phyloP scores from a whole-genome alignment of 176 grass and related monocot genomes.

The Urochloa ruziziensis region DNA sequence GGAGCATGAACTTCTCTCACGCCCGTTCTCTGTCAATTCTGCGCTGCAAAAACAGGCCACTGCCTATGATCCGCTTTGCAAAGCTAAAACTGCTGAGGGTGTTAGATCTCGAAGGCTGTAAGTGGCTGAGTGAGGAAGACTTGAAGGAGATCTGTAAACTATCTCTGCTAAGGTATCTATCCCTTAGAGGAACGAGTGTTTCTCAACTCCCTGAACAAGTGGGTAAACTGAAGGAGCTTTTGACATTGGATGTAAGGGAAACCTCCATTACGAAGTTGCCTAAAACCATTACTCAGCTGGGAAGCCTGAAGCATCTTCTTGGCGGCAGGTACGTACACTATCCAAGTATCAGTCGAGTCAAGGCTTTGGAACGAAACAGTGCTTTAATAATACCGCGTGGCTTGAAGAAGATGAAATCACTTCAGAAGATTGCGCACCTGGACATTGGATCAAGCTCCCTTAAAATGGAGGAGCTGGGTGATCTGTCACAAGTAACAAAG shows the following conservation, averaged over 20 bases:
- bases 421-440: not conserved
- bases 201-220: not conserved
- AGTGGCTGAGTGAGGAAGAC: not conserved
- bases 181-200: conserved; percentile 10
- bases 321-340: not conserved
- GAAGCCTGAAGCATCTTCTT: not conserved
- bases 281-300: not conserved
- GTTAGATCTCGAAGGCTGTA: conserved; percentile 4
- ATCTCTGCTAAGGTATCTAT: not conserved
- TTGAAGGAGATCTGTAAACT: not conserved
- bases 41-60: not conserved
- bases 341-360: not conserved
- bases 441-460: not conserved
- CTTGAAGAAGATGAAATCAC: not conserved
- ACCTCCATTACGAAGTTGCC: not conserved
- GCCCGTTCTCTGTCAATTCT: not conserved
- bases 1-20: not conserved
- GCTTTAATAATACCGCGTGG: not conserved
- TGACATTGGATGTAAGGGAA: not conserved
- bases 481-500: not conserved
- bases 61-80: not conserved
- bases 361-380: not conserved
- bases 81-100: not conserved
- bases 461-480: not conserved
- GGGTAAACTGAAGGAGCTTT: conserved; percentile 4